Percentiles rank a stretch among this genome's conserved stretches.
These are phyloP conservation scores for Hordeum pubiflorum DNA, from an alignment of 202 grass and related monocot species.

Conservation along the genomic window DNA sequence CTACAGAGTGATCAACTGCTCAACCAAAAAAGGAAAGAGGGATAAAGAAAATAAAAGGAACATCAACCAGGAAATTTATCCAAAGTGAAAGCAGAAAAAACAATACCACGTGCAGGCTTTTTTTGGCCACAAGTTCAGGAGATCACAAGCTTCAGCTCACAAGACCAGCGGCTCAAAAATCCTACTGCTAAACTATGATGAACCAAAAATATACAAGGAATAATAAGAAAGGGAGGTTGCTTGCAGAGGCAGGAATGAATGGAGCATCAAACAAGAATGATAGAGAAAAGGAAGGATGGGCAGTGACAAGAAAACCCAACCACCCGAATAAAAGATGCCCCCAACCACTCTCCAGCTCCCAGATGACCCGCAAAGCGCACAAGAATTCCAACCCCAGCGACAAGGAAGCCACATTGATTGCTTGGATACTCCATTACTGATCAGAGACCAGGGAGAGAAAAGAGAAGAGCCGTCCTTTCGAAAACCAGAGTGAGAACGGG, in stretches of 20 bases:
- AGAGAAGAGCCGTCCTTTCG: background rate
- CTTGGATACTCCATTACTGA: background rate
- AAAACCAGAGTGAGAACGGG: background rate
- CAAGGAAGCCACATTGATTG: constrained; percentile 35
- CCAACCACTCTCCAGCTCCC: constrained; percentile 37
- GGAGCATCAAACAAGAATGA: constrained; percentile 22
- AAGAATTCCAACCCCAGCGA: constrained; percentile 17
- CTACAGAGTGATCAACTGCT: background rate
- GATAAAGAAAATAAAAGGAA: background rate
- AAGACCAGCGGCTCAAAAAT: background rate
- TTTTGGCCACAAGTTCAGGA: background rate
- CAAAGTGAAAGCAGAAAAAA: constrained; percentile 12
- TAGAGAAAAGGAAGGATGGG: constrained; percentile 9
- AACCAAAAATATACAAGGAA: background rate
- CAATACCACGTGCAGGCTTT: background rate
- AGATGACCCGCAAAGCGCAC: constrained; percentile 30
- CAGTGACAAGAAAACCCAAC: constrained; percentile 50
- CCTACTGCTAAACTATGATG: background rate
- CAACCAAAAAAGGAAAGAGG: background rate
- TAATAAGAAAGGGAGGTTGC: constrained; percentile 26
- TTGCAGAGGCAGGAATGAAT: constrained; percentile 22
- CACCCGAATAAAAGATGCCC: constrained; percentile 39
- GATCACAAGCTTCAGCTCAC: background rate
- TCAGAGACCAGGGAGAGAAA: background rate
- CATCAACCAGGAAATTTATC: background rate